Evolutionary conservation across 257 asterid genomes (phyloP).

Genomic region (Lycium barbarum): DNA sequence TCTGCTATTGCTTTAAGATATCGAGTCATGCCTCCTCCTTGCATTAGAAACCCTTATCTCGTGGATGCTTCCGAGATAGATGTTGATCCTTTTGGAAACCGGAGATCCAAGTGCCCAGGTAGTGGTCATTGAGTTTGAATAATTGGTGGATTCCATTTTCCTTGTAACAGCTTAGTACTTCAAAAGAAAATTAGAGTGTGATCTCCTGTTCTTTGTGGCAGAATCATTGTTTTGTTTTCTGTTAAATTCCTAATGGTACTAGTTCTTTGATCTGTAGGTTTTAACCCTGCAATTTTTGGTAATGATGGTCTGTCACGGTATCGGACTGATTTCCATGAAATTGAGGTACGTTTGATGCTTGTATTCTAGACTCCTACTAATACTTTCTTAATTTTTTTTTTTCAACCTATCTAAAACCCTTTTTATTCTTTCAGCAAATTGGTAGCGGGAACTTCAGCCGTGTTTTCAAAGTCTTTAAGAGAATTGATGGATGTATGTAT

Average conservation of each 20-base stretch:
- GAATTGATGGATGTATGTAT: constrained; percentile 93
- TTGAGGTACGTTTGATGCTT: constrained; percentile 54
- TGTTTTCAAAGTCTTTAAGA: constrained; percentile 84
- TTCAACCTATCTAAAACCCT: neutral
- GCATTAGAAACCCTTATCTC: constrained; percentile 81
- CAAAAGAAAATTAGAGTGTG: constrained; percentile 15
- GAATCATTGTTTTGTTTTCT: neutral
- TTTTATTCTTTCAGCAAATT: constrained; percentile 61
- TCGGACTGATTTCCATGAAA: constrained; percentile 85
- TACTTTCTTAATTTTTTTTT: neutral
- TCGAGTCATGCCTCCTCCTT: constrained; percentile 98
- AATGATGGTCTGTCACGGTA: constrained; percentile 86
- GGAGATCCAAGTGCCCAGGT: constrained; percentile 91
- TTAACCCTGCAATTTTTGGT: constrained; percentile 56
- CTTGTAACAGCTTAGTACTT: constrained; percentile 22
- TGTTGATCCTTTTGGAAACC: constrained; percentile 73
- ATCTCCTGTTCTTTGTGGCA: neutral
- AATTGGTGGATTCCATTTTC: constrained; percentile 20
- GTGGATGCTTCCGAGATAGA: constrained; percentile 54
- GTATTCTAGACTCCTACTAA: neutral
- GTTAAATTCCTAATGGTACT: neutral
- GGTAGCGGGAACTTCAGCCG: constrained; percentile 88
- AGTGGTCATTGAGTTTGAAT: neutral
- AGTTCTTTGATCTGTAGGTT: constrained; percentile 53
- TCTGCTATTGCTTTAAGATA: constrained; percentile 98